Evolutionary conservation across 2,329 filamentous ascomycete genomes (phyloP).

Genomic region (Dactylellina parvicollis): DNA sequence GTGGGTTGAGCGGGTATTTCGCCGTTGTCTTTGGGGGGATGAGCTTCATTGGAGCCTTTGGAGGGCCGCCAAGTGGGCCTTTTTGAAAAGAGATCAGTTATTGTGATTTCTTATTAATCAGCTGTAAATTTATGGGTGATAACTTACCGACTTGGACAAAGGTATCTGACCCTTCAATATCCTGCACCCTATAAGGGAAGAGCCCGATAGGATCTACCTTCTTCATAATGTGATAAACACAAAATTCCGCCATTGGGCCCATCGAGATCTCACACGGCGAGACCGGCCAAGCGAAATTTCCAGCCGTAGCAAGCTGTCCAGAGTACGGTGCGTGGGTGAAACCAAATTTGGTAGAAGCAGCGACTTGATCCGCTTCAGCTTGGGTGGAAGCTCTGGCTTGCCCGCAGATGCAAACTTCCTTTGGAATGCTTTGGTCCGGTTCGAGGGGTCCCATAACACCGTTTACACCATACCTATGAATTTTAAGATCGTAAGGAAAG

Average conservation of each 20-base stretch:
- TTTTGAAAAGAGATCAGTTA: background rate
- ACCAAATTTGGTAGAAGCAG: slow-evolving; percentile 62
- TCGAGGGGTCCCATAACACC: slow-evolving; percentile 60
- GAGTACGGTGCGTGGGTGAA: slow-evolving; percentile 65
- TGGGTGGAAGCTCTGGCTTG: slow-evolving; percentile 65
- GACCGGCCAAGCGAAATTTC: slow-evolving; percentile 66
- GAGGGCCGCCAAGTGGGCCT: slow-evolving; percentile 7
- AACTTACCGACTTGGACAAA: slow-evolving; percentile 27
- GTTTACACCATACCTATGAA: slow-evolving; percentile 64
- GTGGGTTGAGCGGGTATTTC: slow-evolving; percentile 35
- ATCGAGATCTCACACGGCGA: slow-evolving; percentile 61
- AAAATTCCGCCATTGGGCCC: slow-evolving; percentile 64
- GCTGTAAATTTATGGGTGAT: background rate
- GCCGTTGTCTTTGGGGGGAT: slow-evolving; percentile 7
- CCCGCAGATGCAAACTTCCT: slow-evolving; percentile 65
- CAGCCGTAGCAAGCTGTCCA: slow-evolving; percentile 66
- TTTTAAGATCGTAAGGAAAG: slow-evolving; percentile 62
- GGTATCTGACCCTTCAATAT: slow-evolving; percentile 33
- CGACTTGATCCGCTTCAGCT: slow-evolving; percentile 63
- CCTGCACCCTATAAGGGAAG: slow-evolving; percentile 29
- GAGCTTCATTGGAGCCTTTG: background rate
- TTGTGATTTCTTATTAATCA: background rate
- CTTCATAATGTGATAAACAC: slow-evolving; percentile 66
- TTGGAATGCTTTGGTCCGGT: slow-evolving; percentile 56
- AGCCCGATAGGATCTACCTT: slow-evolving; percentile 58